Conservation (phyloP, 2,329 filamentous ascomycete genomes). For the Aspergillus sp. region DNA sequence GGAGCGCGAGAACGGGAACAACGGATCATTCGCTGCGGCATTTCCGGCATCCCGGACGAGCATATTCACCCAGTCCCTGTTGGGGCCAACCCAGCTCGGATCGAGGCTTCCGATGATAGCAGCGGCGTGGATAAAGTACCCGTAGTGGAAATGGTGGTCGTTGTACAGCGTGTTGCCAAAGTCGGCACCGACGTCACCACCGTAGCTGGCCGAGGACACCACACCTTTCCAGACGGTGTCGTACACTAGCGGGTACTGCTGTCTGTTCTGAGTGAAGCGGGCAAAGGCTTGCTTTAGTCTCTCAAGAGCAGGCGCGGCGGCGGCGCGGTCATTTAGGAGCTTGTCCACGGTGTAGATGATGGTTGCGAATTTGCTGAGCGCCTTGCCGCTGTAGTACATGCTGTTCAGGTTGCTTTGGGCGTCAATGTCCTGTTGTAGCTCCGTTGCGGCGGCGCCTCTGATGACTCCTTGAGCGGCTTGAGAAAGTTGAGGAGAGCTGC, state of each 20-base stretch:
- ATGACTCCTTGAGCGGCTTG: conserved; percentile 63
- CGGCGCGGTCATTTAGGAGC: conserved; percentile 61
- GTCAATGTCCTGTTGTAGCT: conserved; percentile 77
- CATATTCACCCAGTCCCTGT: conserved; percentile 79
- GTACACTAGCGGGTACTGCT: conserved; percentile 64
- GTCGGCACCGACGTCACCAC: conserved; percentile 70
- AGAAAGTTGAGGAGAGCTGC: conserved; percentile 46
- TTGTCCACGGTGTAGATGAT: conserved; percentile 69
- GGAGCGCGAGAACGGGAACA: conserved; percentile 78
- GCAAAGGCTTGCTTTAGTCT: conserved; percentile 70
- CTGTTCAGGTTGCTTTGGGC: conserved; percentile 76
- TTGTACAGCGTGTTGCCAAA: conserved; percentile 87
- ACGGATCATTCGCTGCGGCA: conserved; percentile 68
- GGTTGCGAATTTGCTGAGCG: conserved; percentile 75
- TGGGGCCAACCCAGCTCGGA: conserved; percentile 71
- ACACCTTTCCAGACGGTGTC: conserved; percentile 74
- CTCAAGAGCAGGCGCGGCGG: conserved; percentile 62
- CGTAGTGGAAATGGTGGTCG: conserved; percentile 68
- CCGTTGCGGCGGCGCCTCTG: conserved; percentile 65
- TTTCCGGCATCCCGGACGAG: conserved; percentile 86
- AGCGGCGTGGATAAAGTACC: conserved; percentile 87
- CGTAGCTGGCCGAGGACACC: conserved; percentile 76
- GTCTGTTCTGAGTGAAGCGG: conserved; percentile 68
- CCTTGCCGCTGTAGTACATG: conserved; percentile 93
- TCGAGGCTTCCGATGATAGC: conserved; percentile 83